Evolutionary conservation across 768 basidiomycete genomes (phyloP).

Genomic region (Exidia glandulosa): DNA sequence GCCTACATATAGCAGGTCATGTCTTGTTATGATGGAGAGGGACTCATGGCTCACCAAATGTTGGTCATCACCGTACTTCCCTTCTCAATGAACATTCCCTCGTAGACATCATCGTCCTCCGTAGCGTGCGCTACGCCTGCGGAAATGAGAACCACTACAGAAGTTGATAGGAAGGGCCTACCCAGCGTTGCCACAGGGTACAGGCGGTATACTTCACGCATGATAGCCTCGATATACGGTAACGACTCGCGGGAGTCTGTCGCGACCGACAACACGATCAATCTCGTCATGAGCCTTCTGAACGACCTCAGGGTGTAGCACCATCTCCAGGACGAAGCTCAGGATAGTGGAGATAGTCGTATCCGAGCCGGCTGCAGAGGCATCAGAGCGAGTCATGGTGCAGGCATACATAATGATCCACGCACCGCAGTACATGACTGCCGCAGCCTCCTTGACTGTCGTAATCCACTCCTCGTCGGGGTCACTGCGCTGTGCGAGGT

Average conservation of each 20-base stretch:
- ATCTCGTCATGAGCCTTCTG: slow-evolving; percentile 30
- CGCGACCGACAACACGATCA: slow-evolving; percentile 23
- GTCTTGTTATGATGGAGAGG: neutral
- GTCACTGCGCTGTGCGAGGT: neutral
- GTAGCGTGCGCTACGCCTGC: neutral
- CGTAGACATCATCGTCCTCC: slow-evolving; percentile 6
- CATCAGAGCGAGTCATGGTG: neutral
- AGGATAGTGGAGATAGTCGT: slow-evolving; percentile 22
- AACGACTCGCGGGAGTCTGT: slow-evolving; percentile 25
- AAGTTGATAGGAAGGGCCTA: neutral
- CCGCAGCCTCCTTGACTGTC: slow-evolving; percentile 10
- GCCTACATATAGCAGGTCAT: neutral
- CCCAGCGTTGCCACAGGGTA: slow-evolving; percentile 13
- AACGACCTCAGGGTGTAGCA: slow-evolving; percentile 25
- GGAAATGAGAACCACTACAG: neutral
- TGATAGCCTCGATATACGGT: slow-evolving; percentile 26
- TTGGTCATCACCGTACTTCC: slow-evolving; percentile 2
- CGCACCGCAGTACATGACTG: slow-evolving; percentile 16
- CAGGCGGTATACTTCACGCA: slow-evolving; percentile 23
- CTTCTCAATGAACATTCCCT: slow-evolving; percentile 8
- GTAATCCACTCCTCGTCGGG: neutral
- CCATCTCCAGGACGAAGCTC: slow-evolving; percentile 30
- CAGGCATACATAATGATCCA: slow-evolving; percentile 27
- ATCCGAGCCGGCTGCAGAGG: slow-evolving; percentile 2
- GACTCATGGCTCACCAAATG: neutral